These are phyloP conservation scores for Tulasnella calospora DNA, from an alignment of 768 basidiomycete genomes.

Conservation along the genomic window DNA sequence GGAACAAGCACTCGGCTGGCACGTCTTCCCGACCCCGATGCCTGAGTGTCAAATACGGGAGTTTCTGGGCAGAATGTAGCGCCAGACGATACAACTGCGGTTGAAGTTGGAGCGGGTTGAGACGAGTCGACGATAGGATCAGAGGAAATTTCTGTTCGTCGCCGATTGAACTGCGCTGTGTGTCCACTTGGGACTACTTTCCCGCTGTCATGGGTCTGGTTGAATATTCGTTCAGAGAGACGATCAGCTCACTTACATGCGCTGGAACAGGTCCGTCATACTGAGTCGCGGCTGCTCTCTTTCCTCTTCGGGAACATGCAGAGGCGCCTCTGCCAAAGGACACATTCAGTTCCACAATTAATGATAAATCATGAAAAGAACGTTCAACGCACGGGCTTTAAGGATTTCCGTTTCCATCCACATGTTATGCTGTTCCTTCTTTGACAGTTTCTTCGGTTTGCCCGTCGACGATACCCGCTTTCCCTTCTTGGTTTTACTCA, in stretches of 20 bases:
- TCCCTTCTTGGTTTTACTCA: neutral
- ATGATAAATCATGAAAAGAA: neutral
- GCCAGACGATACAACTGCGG: neutral
- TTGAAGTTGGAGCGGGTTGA: neutral
- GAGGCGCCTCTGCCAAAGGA: neutral
- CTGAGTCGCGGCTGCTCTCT: neutral
- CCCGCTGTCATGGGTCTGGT: neutral
- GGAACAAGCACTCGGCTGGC: neutral
- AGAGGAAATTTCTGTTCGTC: slow-evolving; percentile 2
- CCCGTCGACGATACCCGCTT: neutral
- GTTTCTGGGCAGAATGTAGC: neutral
- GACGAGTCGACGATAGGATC: slow-evolving; percentile 18
- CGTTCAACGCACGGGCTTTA: neutral
- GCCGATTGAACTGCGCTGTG: neutral
- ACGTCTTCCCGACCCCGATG: neutral
- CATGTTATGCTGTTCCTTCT: neutral
- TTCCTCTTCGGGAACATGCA: neutral
- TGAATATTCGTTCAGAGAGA: neutral
- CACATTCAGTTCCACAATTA: neutral
- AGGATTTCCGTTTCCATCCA: neutral
- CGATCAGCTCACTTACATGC: neutral
- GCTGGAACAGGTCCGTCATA: neutral
- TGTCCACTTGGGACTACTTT: neutral
- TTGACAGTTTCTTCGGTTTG: neutral
- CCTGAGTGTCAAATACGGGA: neutral